Evolutionary conservation across 2,329 filamentous ascomycete genomes (phyloP).

Genomic region (Hymenoscyphus linearis): DNA sequence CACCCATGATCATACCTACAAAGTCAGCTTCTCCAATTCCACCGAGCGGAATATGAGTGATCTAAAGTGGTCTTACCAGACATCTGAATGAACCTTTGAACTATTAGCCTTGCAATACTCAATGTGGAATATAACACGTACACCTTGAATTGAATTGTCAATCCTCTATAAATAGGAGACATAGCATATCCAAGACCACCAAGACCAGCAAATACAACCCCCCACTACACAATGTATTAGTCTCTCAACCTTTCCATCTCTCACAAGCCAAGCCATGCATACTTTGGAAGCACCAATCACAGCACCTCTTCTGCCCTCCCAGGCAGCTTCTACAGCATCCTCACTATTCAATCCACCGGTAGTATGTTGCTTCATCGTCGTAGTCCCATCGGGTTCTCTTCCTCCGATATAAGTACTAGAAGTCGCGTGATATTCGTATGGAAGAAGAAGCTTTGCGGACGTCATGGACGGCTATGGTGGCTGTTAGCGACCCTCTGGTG

Average conservation of each 20-base stretch:
- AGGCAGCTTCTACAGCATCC: conserved; percentile 65
- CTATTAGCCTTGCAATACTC: neutral
- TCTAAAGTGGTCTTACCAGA: conserved; percentile 43
- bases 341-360: conserved; percentile 57
- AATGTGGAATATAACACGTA: conserved; percentile 41
- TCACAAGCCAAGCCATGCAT: conserved; percentile 10
- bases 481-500: too few relatives aligned
- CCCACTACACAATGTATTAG: conserved; percentile 48
- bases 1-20: conserved; percentile 63
- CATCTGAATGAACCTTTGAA: conserved; percentile 69
- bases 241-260: neutral
- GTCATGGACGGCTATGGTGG: too few relatives aligned
- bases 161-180: conserved; percentile 66
- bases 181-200: conserved; percentile 57
- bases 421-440: neutral
- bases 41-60: neutral
- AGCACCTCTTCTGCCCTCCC: conserved; percentile 66
- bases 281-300: conserved; percentile 61
- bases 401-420: neutral
- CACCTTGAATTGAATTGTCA: conserved; percentile 75
- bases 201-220: conserved; percentile 54
- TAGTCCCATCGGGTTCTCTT: neutral
- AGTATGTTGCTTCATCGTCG: conserved; percentile 36
- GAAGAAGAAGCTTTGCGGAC: neutral
- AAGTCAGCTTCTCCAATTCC: conserved; percentile 3